Evolutionary conservation across 225 moss, liverwort and hornwort species (phyloP), one percentile per base, ranked within the genome.

Genomic region (Sphagnum contortum): DNA sequence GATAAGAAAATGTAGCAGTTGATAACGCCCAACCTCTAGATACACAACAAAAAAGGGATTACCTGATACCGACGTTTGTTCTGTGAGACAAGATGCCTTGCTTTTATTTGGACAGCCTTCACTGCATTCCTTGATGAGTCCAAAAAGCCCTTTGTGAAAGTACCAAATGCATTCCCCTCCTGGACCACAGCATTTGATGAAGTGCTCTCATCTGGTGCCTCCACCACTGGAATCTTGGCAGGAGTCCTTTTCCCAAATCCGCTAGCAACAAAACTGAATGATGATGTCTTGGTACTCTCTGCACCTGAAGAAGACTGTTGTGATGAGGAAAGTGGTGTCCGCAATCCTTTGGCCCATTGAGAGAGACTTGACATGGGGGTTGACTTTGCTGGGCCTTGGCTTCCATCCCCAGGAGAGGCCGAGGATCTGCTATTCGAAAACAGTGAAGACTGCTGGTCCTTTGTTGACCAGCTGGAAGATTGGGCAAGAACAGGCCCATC

Each of bases 31-130:
- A 29, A 29, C 29, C 29, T 29, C 1, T 29, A 29, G 29, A 29
- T 29, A 29, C 29, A 29, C 29, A 70, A n/a, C 53, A 69, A 54
- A 48, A 29, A 47, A 66, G 53, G 8, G 48, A 62, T 74, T 81
- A 94, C 94, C 94, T 91, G 94, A 66, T 77, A 81, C 50, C 86
- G 85, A 60, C 76, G 83, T 72, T 89, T 89, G 71, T 79, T 89
- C 66, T 87, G 87, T 9, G 80, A 83, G 14, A 94, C 89, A 72
- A 94, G 85, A 72, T 88, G 89, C 2, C 89, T 80, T 8, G 94
- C 91, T 78, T 86, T 91, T 45, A 80, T 87, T 65, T 94, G 94
- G 2, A 94, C 91, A 63, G 91, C 91, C 75, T 88, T 94, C 47
- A 94, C 94, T n/a, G 94, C 94, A 80, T 81, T 91, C 70, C 83